Base-by-base conservation (phyloP, 2,329 filamentous ascomycete species). In the Fusarium penzigii region DNA sequence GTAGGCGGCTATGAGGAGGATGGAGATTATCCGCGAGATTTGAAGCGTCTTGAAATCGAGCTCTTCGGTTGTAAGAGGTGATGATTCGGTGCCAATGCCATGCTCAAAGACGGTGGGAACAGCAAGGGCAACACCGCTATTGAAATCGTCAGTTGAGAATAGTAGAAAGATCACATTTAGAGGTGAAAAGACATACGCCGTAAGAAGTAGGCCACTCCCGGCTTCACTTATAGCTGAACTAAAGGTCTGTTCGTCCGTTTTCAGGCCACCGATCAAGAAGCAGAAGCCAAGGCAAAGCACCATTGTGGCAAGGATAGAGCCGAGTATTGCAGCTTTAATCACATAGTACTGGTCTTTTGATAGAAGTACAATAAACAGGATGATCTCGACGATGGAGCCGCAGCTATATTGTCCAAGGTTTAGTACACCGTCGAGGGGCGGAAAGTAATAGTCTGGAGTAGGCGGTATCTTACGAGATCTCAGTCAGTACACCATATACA, bases 301-400 rank as follows among this genome's bases (percentile, higher is more conserved):
- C 73, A 94, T 81, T 32, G 91, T 95, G 12, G 91, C 90, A 34
- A 96, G 71, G 42, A 95, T 88, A 1, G 89, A 93, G 36, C 91
- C 90, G 1, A 95, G 74, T 49, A 95, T 92, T 25, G 91, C 90
- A 48, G 89, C 89, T 66, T 90, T 84, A 62, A 95, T 90, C 61
- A 94, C 88, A n/a, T 80, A 78, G 53, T 87, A 85, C 68, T 76
- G 70, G 46, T 76, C 59, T 2, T 75, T 70, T 11, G 68, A 69
- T 5, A 94, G 78, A 42, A 95, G 74, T 3, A 92, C 82, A 76
- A 93, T 87, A 72, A 95, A 94, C 29, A 95, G 75, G 43, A 95
- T 82, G 51, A 95, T 87, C 67, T 96, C 90, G 47, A 94, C 89
- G 10, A 92, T 73, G 1, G 88, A 89, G 3, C 88, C 89, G 46